Percentiles rank a stretch among this genome's conserved stretches.
These are phyloP conservation scores for Allium sativum DNA, from an alignment of 106 monocot genomes.

Conservation along the genomic window DNA sequence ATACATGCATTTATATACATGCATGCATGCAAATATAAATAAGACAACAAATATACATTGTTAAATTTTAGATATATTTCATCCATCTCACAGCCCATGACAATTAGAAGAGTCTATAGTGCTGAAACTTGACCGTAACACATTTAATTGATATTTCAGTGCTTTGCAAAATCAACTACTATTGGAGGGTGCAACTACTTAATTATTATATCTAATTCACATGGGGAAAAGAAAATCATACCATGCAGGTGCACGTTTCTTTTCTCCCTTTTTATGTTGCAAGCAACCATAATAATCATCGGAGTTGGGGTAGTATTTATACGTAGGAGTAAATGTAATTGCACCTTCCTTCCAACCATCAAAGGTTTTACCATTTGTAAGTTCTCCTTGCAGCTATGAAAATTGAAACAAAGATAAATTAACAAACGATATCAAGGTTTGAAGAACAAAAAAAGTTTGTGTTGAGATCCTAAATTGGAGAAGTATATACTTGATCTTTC, in stretches of 20 bases:
- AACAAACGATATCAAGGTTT: background rate
- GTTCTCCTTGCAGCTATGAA: constrained; percentile 25
- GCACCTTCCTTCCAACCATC: constrained; percentile 59
- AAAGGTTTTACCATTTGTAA: constrained; percentile 33
- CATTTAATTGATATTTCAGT: too few relatives aligned
- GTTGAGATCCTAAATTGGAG: background rate
- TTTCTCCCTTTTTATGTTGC: constrained; percentile 12
- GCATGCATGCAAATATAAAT: too few relatives aligned
- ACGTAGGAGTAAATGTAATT: constrained; percentile 56
- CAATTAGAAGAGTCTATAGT: too few relatives aligned
- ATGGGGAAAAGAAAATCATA: background rate
- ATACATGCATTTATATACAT: too few relatives aligned
- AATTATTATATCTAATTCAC: too few relatives aligned
- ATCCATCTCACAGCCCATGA: too few relatives aligned
- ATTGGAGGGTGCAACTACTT: too few relatives aligned
- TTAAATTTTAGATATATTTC: too few relatives aligned
- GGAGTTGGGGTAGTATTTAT: constrained; percentile 60
- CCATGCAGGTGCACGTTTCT: constrained; percentile 48
- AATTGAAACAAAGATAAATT: background rate
- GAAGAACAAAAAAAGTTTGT: background rate
- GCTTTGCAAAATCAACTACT: too few relatives aligned
- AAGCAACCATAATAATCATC: constrained; percentile 31
- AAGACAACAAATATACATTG: too few relatives aligned
- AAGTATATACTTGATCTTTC: constrained; percentile 40
- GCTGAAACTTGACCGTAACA: too few relatives aligned